These are phyloP conservation scores for Scytalidium sp. DNA, from an alignment of 2,329 filamentous ascomycete species.

Conservation along the genomic window DNA sequence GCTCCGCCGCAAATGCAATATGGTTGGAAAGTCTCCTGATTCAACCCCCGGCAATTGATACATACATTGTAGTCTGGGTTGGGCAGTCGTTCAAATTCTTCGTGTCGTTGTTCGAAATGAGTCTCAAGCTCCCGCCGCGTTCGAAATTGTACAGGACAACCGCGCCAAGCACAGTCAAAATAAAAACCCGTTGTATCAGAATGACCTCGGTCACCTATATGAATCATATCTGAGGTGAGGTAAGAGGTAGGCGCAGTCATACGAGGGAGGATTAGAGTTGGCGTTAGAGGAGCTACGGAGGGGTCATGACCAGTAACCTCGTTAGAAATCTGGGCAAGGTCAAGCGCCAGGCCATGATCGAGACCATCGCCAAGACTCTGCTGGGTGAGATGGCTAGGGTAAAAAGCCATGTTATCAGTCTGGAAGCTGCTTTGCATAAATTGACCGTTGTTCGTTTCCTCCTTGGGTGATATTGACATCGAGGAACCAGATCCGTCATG, in stretches of 20 bases:
- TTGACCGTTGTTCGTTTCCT: slow-evolving; percentile 8
- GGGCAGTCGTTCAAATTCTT: background rate
- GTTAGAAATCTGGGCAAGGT: background rate
- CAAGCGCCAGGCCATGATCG: background rate
- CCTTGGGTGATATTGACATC: slow-evolving; percentile 9
- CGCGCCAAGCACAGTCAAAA: background rate
- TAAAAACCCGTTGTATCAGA: background rate
- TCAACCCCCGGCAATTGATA: background rate
- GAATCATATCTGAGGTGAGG: background rate
- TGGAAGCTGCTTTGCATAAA: slow-evolving; percentile 7
- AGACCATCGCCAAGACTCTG: background rate
- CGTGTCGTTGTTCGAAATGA: background rate
- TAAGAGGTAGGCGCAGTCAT: background rate
- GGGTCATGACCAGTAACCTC: background rate
- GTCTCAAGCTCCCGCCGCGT: background rate
- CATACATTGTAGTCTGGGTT: background rate
- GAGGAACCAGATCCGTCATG: slow-evolving; percentile 8
- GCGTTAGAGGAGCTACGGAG: background rate
- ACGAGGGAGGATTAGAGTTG: background rate
- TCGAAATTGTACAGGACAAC: background rate
- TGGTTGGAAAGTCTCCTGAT: background rate
- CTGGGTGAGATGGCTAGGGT: slow-evolving; percentile 7
- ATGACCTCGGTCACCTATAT: background rate
- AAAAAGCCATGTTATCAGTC: slow-evolving; percentile 12
- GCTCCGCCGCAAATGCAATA: background rate